Base-by-base conservation (phyloP, 1,284 basidiomycete species). In the Apiotrichum gracile region DNA sequence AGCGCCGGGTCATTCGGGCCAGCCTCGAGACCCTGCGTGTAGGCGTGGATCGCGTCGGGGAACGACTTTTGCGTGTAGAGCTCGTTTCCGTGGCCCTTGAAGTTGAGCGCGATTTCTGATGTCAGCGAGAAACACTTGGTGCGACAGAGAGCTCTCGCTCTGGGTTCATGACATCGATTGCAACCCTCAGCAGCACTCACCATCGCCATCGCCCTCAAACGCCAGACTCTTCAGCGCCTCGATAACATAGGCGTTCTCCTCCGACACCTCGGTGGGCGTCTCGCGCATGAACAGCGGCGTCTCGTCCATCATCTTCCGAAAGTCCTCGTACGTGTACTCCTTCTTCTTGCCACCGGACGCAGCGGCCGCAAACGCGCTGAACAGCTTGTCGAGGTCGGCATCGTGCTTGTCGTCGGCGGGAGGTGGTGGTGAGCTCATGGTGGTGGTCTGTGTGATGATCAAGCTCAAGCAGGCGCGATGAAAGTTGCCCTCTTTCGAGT, bases 11-110 rank as follows among this genome's bases (percentile, higher is more conserved):
- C 85, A 7, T 81, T 80, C 2, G 91, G 88, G 47, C 86, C 82
- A 1, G 87, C 88, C 46, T 94, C 87, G 27, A 98, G 69, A 0
- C 87, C 94, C 68, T 94, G 88, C 0, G 86, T 85, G 73, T 97
- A 98, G 69, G 97, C 97, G 0, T 84, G 83, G 12, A 86, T 61
- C 2, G 94, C 94, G 70, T 98, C 93, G 27, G 86, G 81, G 73
- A 84, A 89, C 44, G 89, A 82, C 69, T 88, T 90, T 22, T 85
- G 86, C 58, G 84, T 85, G 77, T 89, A 97, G 66, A 96, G 91
- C 53, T 92, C 89, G 71, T 97, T 97, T 3, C 91, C 94, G 72
- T 97, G 91, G 50, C 88, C 83, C 73, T 97, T 97, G 76, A 97
- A 97, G 70, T 89, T 93, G 58, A 83, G 79, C 0, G 93, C 91